phyloP scores from a whole-genome alignment of 257 asterid species.

The Schizonepeta tenuifolia region DNA sequence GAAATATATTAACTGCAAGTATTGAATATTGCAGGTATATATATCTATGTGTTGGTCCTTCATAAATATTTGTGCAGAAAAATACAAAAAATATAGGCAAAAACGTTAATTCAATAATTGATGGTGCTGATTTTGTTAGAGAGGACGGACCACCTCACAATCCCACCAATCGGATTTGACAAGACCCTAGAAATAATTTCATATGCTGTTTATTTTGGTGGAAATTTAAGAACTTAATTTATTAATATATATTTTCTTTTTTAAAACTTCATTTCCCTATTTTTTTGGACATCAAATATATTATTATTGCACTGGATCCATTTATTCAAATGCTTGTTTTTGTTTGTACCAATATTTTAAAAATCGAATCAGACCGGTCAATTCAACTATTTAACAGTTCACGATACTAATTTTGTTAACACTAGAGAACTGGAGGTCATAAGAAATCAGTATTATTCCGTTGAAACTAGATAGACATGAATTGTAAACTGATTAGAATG shows the following conservation, averaged over 20 bases:
- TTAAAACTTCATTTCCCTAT: neutral
- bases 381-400: no score
- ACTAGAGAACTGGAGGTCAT: no score
- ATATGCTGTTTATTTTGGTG: slow-evolving; percentile 26
- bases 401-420: no score
- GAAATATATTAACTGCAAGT: slow-evolving; percentile 33
- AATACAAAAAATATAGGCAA: slow-evolving; percentile 32
- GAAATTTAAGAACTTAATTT: slow-evolving; percentile 30
- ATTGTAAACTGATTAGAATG: no score
- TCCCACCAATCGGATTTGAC: slow-evolving; percentile 23
- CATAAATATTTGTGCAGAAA: slow-evolving; percentile 34
- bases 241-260: neutral
- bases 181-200: slow-evolving; percentile 20
- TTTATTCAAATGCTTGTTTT: neutral
- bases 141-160: slow-evolving; percentile 29
- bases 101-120: slow-evolving; percentile 36
- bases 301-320: neutral
- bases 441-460: no score
- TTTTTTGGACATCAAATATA: neutral
- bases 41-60: slow-evolving; percentile 27
- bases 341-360: no score
- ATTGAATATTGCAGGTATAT: slow-evolving; percentile 25
- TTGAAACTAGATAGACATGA: no score
- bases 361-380: no score
- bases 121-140: slow-evolving; percentile 23